Evolutionary conservation across 345 rosid species (phyloP).

Genomic region (Rubroshorea leprosula): DNA sequence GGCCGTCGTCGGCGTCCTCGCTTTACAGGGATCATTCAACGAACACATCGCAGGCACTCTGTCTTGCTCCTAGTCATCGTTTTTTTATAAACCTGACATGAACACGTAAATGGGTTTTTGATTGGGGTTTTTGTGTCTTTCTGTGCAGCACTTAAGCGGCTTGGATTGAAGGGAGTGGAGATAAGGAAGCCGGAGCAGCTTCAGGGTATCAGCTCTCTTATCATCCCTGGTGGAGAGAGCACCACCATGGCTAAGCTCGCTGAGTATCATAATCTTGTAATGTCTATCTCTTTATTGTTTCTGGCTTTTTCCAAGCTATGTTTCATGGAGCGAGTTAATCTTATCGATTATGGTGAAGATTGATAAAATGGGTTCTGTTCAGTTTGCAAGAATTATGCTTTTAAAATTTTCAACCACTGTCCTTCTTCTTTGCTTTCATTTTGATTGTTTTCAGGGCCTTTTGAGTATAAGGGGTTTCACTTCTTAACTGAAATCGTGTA

Average conservation of each 20-base stretch:
- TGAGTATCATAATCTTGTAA: conserved; percentile 58
- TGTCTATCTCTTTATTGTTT: conserved; percentile 6
- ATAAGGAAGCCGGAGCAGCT: conserved; percentile 89
- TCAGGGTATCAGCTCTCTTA: conserved; percentile 57
- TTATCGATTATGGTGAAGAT: neutral
- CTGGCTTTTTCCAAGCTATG: neutral
- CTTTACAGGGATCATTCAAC: conserved; percentile 96
- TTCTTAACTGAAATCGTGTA: conserved; percentile 1
- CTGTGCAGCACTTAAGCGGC: conserved; percentile 53
- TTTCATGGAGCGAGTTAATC: too few species aligned
- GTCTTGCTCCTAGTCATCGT: neutral
- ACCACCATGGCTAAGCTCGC: conserved; percentile 99
- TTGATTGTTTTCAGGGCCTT: too few species aligned
- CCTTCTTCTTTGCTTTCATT: too few species aligned
- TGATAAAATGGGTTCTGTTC: conserved; percentile 10
- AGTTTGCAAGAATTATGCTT: neutral
- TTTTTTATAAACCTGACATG: neutral
- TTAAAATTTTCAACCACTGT: too few species aligned
- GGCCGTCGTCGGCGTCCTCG: conserved; percentile 95
- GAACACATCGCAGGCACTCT: conserved; percentile 77
- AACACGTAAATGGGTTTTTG: neutral
- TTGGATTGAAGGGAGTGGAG: conserved; percentile 86
- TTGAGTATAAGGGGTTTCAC: too few species aligned
- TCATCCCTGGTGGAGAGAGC: conserved; percentile 98
- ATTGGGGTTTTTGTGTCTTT: neutral